Evolutionary conservation across 495 filamentous ascomycete species (phyloP).

Genomic region (Cercophora newfieldiana): DNA sequence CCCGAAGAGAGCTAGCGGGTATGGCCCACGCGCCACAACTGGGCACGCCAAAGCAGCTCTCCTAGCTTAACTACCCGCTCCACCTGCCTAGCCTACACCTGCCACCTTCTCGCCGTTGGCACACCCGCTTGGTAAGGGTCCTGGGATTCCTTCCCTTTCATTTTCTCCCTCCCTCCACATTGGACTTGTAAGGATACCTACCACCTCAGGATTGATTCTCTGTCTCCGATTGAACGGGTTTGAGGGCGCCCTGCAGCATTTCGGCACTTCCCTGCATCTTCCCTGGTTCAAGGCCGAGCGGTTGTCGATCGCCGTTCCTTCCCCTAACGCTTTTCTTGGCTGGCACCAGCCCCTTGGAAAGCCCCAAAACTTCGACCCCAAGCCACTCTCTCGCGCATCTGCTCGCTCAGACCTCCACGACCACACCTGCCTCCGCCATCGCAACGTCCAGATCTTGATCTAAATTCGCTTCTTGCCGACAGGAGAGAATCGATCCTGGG

Average conservation of each 20-base stretch:
- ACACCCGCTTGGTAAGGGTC: not conserved
- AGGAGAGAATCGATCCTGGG: not conserved
- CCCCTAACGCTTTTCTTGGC: slow-evolving; percentile 8
- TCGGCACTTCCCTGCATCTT: slow-evolving; percentile 8
- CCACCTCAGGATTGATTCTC: not conserved
- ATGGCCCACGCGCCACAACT: not conserved
- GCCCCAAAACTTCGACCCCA: slow-evolving; percentile 4
- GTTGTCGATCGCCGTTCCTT: slow-evolving; percentile 12
- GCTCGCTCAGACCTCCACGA: not conserved
- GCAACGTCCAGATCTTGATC: not conserved
- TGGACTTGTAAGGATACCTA: not conserved
- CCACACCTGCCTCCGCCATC: not conserved
- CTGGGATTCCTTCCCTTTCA: not conserved
- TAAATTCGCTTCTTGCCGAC: slow-evolving; percentile 5
- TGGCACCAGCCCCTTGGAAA: slow-evolving; percentile 1
- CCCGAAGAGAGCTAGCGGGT: not conserved
- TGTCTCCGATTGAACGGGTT: slow-evolving; percentile 2
- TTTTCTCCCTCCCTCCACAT: not conserved
- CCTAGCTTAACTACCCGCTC: not conserved
- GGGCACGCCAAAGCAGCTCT: not conserved
- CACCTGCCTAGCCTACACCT: not conserved
- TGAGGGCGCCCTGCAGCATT: not conserved
- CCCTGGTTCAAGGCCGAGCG: not conserved
- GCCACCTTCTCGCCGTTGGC: not conserved
- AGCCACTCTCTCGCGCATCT: slow-evolving; percentile 8